Base-by-base conservation (phyloP, 1,139 yeast genomes). In the Suhomyces coccinellae region DNA sequence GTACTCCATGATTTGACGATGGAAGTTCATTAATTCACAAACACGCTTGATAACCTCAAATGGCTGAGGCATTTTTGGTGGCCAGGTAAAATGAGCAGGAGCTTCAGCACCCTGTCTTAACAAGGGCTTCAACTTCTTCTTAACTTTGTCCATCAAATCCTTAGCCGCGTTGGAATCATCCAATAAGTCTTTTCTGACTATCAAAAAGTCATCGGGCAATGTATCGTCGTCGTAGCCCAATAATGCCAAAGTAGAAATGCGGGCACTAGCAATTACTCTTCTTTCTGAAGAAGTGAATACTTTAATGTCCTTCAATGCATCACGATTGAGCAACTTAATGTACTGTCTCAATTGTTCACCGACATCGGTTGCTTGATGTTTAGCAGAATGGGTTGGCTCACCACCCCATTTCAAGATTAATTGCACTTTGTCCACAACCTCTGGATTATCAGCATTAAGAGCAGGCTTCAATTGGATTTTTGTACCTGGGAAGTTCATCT, bases 1-100 rank as follows among this genome's bases (percentile, higher is more conserved):
- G 65, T 85, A 80, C 44, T 85, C 85, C 93, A 95, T 83, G 39
- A 95, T 83, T 55, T 79, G 80, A 44, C 83, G 84, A 61, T 93
- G 98, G 65, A 87, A 91, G 63, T 85, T 89, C 99, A 95, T 93
- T 57, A 95, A 75, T 59, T 90, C 97, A 40, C 95, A 96, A 28
- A 95, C 99, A 51, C 97, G 75, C 58, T 88, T 87, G 56, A 95
- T 86, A 10, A 95, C 99, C 41, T 85, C 81, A 64, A 89, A 91
- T 1, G 99, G 99, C 62, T 93, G 95, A 0, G 99, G 99, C 87
- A 93, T 90, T 59, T 90, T 89, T 13, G 95, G 89, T 2, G 99
- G 99, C 99, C 99, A 95, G 0, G 99, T 88, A 65, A 95, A 95
- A 61, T 93, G 97, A 1, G 96, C 90, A n/a, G 99, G 99, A 0